Percentiles rank a stretch among this genome's conserved stretches.
Conservation (phyloP, 2,329 filamentous ascomycete species). For the Coniella vitis region DNA sequence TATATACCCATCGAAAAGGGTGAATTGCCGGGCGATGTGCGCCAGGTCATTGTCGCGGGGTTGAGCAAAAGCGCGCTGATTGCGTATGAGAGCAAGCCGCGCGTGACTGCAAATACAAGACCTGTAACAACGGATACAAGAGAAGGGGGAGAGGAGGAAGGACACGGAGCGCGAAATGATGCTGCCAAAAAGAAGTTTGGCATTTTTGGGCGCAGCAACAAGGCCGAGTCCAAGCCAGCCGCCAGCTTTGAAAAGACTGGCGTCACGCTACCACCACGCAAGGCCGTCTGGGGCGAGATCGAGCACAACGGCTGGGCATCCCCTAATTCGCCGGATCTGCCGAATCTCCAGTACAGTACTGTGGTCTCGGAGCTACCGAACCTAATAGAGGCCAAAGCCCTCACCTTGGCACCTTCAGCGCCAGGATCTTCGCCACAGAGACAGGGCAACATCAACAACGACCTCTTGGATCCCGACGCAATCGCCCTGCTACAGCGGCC, state of each 20-base stretch:
- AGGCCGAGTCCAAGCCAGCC: constrained; percentile 27
- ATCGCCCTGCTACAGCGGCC: constrained; percentile 66
- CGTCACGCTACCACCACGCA: constrained; percentile 43
- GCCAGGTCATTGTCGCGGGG: constrained; percentile 66
- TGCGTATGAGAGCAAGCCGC: constrained; percentile 69
- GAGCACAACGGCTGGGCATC: constrained; percentile 86
- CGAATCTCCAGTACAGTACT: constrained; percentile 74
- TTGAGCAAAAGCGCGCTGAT: constrained; percentile 73
- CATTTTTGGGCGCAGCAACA: constrained; percentile 27
- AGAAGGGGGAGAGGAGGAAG: constrained; percentile 9
- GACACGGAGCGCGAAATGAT: not conserved
- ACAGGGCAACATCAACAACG: constrained; percentile 26
- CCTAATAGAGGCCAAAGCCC: constrained; percentile 84
- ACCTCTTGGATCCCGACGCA: constrained; percentile 56
- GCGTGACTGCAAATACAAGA: constrained; percentile 36
- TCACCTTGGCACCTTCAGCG: constrained; percentile 68
- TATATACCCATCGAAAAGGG: constrained; percentile 83
- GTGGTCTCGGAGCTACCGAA: constrained; percentile 82
- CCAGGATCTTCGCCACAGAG: constrained; percentile 18
- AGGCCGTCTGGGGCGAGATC: constrained; percentile 70
- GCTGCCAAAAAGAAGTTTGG: constrained; percentile 11
- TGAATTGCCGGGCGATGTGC: constrained; percentile 69
- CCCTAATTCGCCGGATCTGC: constrained; percentile 65
- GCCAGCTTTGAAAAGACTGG: constrained; percentile 27
- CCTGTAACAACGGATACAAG: constrained; percentile 17